phyloP scores from a whole-genome alignment of 805 yeast genomes.

The Cyberlindnera sargentensis region DNA sequence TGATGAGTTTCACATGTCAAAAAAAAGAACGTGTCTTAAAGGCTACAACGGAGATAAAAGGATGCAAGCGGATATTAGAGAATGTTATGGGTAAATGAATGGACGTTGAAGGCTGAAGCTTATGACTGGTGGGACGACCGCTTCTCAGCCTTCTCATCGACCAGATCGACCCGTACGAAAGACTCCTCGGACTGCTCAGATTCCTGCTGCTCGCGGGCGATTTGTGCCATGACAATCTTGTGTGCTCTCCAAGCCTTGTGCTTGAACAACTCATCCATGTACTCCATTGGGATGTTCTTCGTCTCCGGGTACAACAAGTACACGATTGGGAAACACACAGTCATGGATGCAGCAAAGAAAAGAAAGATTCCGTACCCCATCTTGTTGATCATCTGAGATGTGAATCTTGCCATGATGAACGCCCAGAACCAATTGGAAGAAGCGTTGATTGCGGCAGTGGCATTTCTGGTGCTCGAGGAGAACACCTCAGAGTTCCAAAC shows the following conservation, averaged over 20 bases:
- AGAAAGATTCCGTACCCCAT: slow-evolving; percentile 40
- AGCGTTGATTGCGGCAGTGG: slow-evolving; percentile 37
- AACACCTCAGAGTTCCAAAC: slow-evolving; percentile 41
- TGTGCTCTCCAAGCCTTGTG: slow-evolving; percentile 15
- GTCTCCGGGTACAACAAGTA: slow-evolving; percentile 15
- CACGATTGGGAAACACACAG: slow-evolving; percentile 7
- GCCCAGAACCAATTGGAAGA: slow-evolving; percentile 45
- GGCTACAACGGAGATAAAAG: too few species aligned
- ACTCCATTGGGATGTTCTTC: slow-evolving; percentile 15
- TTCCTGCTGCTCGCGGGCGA: slow-evolving; percentile 6
- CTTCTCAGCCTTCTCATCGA: slow-evolving; percentile 1
- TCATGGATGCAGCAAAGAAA: slow-evolving; percentile 21
- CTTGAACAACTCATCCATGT: slow-evolving; percentile 12
- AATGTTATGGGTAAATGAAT: too few species aligned
- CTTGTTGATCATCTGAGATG: slow-evolving; percentile 36
- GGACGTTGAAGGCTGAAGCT: background rate
- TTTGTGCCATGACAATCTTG: slow-evolving; percentile 10
- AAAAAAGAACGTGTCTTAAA: too few species aligned
- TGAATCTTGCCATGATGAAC: slow-evolving; percentile 40
- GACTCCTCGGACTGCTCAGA: background rate
- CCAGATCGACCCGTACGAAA: slow-evolving; percentile 3
- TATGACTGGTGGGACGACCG: background rate
- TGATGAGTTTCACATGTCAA: too few species aligned
- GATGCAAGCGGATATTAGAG: too few species aligned
- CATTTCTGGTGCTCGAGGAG: slow-evolving; percentile 36